Conservation (phyloP, 108 stramenopile genomes). For the Cyclotella choctawhatcheeana region DNA sequence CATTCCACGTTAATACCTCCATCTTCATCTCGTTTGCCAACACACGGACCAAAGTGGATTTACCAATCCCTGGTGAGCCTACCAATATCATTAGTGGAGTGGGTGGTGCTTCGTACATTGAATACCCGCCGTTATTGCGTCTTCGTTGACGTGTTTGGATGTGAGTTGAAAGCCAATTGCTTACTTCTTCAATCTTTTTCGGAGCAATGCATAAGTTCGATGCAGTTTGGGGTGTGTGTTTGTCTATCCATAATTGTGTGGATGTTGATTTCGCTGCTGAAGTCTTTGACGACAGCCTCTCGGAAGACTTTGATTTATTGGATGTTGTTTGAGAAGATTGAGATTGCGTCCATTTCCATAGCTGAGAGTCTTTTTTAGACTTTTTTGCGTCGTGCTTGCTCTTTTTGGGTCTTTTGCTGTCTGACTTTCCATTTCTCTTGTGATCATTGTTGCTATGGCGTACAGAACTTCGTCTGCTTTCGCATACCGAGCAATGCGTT, state of each 20-base stretch:
- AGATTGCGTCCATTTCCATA: constrained; percentile 9
- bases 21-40: constrained; percentile 65
- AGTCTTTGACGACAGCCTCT: not conserved
- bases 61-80: constrained; percentile 83
- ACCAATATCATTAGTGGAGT: constrained; percentile 72
- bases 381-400: not conserved
- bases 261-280: not conserved
- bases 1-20: constrained; percentile 70
- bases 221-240: constrained; percentile 56
- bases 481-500: constrained; percentile 28
- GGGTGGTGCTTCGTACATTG: not conserved
- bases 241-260: constrained; percentile 67
- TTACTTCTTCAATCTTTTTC: constrained; percentile 79
- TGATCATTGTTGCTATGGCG: constrained; percentile 12
- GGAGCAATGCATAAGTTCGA: constrained; percentile 81
- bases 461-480: constrained; percentile 8
- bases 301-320: not conserved
- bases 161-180: constrained; percentile 51
- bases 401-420: not conserved
- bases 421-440: not conserved
- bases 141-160: constrained; percentile 4
- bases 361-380: not conserved
- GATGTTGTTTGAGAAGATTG: constrained; percentile 3
- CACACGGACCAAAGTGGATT: constrained; percentile 65
- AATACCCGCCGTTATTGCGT: constrained; percentile 14